A percentile compares a stretch with the other conserved stretches of the same genome.
phyloP scores from a whole-genome alignment of 2,329 filamentous ascomycete species.

The Fusarium scirpi region DNA sequence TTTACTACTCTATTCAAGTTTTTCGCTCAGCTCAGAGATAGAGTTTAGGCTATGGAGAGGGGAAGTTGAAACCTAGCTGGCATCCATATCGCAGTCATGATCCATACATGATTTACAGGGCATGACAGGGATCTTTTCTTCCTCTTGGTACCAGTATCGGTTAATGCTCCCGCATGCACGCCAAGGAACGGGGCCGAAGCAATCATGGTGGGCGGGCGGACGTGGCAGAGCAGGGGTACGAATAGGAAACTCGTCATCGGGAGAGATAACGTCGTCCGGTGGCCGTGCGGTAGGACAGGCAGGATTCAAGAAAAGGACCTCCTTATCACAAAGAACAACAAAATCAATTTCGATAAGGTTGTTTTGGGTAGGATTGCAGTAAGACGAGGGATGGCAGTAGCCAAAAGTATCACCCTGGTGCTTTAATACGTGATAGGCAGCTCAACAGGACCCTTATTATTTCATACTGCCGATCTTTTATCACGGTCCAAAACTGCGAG shows the following conservation, averaged over 20 bases:
- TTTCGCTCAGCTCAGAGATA: background rate
- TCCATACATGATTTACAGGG: background rate
- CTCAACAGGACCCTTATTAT: background rate
- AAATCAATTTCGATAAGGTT: background rate
- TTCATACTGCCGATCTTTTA: background rate
- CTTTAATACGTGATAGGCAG: background rate
- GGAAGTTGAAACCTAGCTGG: background rate
- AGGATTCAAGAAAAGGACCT: background rate
- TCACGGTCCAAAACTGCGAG: background rate
- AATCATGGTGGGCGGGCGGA: background rate
- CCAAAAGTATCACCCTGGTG: background rate
- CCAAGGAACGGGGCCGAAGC: slow-evolving; percentile 3
- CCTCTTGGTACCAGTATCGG: background rate
- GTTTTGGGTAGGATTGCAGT: background rate
- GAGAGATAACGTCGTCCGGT: background rate
- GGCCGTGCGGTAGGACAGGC: background rate
- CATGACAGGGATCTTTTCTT: background rate
- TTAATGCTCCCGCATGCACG: background rate
- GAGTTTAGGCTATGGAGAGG: slow-evolving; percentile 11
- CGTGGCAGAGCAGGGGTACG: slow-evolving; percentile 8
- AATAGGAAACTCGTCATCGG: background rate
- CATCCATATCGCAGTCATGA: background rate
- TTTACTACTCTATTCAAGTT: slow-evolving; percentile 1
- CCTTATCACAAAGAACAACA: background rate
- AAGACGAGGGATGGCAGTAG: background rate